Conservation (phyloP, 208 protist genomes). For the Entamoeba moshkovskii region DNA sequence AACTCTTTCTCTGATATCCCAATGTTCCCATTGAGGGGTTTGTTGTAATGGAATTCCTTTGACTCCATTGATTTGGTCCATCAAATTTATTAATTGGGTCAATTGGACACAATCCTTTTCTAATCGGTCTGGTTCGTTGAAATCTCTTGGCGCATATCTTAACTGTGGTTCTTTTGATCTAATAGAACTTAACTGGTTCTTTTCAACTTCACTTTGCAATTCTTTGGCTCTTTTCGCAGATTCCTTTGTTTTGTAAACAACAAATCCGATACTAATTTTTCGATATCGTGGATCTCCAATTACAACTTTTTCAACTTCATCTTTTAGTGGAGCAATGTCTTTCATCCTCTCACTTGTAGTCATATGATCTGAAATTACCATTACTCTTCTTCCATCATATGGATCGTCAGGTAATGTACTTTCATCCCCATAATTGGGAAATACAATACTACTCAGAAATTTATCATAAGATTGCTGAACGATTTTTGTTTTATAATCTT, state of each 20-base stretch:
- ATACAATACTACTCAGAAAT: not conserved
- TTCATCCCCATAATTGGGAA: not conserved
- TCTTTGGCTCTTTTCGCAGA: not conserved
- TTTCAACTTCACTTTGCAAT: not conserved
- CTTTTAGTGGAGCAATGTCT: not conserved
- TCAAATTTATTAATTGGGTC: not conserved
- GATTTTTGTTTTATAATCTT: not conserved
- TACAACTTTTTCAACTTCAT: not conserved
- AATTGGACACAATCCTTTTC: not conserved
- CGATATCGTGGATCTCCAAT: not conserved
- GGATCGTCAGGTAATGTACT: not conserved
- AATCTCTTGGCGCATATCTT: not conserved
- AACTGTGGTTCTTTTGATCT: not conserved
- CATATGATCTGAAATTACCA: not conserved
- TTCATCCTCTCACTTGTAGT: not conserved
- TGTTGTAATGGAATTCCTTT: not conserved
- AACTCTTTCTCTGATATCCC: not conserved
- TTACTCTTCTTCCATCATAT: not conserved
- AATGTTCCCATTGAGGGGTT: not conserved
- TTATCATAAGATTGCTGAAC: not conserved
- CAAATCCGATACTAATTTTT: not conserved
- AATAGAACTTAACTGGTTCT: not conserved
- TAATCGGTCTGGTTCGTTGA: not conserved
- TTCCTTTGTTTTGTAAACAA: not conserved
- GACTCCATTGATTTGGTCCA: not conserved